Conservation (phyloP, 257 asterid genomes). For the Nicotiana otophora region DNA sequence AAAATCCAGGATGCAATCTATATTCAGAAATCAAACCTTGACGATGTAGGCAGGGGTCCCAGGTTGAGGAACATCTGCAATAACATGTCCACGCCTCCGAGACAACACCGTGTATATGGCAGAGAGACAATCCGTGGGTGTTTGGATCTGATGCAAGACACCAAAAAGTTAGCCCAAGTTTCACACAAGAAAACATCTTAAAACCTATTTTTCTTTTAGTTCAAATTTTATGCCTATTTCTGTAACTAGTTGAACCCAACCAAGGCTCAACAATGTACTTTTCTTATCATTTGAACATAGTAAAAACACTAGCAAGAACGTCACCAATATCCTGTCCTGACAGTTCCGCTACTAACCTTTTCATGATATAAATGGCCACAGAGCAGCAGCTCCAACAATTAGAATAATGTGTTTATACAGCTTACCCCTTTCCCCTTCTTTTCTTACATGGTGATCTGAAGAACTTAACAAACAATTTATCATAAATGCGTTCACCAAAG, state of each 20-base stretch:
- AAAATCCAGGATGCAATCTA: not conserved
- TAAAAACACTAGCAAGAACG: not conserved
- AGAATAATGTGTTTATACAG: not conserved
- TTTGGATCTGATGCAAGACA: constrained; percentile 64
- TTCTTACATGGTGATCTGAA: not conserved
- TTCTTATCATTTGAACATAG: not conserved
- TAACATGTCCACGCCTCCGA: constrained; percentile 95
- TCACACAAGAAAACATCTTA: not conserved
- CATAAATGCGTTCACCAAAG: not conserved
- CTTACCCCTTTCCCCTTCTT: too few species aligned
- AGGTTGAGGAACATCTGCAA: constrained; percentile 93
- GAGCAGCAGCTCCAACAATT: not conserved
- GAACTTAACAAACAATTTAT: not conserved
- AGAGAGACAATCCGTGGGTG: constrained; percentile 93
- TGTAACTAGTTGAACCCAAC: not conserved
- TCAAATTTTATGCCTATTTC: not conserved
- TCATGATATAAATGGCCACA: not conserved
- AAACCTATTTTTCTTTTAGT: not conserved
- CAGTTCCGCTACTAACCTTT: not conserved
- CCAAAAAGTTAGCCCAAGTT: constrained; percentile 16
- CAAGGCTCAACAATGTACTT: not conserved
- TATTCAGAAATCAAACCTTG: constrained; percentile 44
- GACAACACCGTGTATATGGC: constrained; percentile 87
- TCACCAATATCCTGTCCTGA: not conserved
- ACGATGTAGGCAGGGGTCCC: constrained; percentile 97